Percentiles rank a stretch among this genome's conserved stretches.
Evolutionary conservation across 179 eudicot species (phyloP).

Genomic region (Amaranthus tricolor): DNA sequence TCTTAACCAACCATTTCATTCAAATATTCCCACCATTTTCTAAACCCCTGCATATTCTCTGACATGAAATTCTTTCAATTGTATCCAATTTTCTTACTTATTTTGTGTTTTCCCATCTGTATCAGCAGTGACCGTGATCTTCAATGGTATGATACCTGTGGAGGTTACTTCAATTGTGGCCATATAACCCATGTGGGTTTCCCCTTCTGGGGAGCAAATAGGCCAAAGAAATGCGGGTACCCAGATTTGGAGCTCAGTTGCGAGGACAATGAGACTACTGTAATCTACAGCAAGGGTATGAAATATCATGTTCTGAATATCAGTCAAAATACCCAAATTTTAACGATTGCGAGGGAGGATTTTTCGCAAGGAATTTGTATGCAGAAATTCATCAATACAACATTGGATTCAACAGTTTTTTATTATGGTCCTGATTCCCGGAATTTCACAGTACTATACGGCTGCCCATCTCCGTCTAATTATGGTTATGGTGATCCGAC

Average conservation of each 20-base stretch:
- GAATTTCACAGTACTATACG: constrained; percentile 42
- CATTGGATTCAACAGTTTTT: constrained; percentile 26
- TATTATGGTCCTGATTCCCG: constrained; percentile 29
- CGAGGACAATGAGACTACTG: constrained; percentile 11
- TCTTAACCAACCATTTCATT: constrained; percentile 10
- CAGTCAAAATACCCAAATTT: background rate
- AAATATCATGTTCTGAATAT: constrained; percentile 29
- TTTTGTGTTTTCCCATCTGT: constrained; percentile 20
- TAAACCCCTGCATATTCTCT: background rate
- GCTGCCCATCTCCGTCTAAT: constrained; percentile 25
- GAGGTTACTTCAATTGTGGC: constrained; percentile 34
- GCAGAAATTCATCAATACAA: constrained; percentile 25
- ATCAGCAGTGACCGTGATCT: constrained; percentile 2
- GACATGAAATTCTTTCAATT: constrained; percentile 18
- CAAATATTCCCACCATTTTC: background rate
- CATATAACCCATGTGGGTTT: constrained; percentile 23
- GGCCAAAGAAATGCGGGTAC: constrained; percentile 48
- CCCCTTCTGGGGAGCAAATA: constrained; percentile 47
- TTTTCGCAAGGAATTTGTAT: constrained; percentile 27
- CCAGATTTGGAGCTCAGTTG: constrained; percentile 42
- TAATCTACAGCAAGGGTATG: constrained; percentile 15
- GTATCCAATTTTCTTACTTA: background rate
- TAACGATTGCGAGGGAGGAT: constrained; percentile 35
- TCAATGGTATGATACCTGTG: constrained; percentile 29
- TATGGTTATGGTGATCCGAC: too few species aligned